These are phyloP conservation scores for Periglandula ipomoeae DNA, from an alignment of 2,329 filamentous ascomycete genomes.

Conservation along the genomic window DNA sequence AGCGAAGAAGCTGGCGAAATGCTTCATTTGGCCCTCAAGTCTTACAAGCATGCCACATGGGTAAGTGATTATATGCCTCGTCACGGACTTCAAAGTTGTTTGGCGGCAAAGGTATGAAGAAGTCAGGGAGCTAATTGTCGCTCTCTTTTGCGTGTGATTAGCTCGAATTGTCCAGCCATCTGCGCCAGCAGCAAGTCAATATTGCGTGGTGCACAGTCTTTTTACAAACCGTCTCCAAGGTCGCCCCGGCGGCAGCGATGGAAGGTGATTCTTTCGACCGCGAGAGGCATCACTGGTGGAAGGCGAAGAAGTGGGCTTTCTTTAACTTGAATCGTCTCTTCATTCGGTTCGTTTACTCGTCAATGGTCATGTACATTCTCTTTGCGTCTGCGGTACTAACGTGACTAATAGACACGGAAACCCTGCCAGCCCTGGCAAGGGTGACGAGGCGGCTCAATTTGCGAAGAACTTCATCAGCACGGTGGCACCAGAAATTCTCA, in stretches of 20 bases:
- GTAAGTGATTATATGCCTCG: constrained; percentile 31
- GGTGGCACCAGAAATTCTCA: constrained; percentile 92
- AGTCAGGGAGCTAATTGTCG: background rate
- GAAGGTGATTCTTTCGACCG: constrained; percentile 77
- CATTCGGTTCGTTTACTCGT: constrained; percentile 54
- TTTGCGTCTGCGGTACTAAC: background rate
- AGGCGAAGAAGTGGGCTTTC: constrained; percentile 99
- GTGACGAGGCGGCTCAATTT: constrained; percentile 67
- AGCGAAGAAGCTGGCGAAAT: constrained; percentile 95
- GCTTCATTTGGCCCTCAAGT: constrained; percentile 88
- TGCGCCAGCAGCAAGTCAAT: constrained; percentile 74
- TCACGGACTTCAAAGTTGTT: background rate
- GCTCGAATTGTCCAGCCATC: constrained; percentile 75
- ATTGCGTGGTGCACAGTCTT: constrained; percentile 96
- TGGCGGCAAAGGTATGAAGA: background rate
- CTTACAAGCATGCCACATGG: constrained; percentile 97
- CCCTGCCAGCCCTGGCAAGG: constrained; percentile 64
- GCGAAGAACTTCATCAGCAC: constrained; percentile 85
- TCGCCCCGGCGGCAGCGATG: constrained; percentile 71
- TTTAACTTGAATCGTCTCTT: constrained; percentile 95
- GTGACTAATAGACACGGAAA: constrained; percentile 68
- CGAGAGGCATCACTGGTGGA: constrained; percentile 97
- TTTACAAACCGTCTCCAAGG: constrained; percentile 79
- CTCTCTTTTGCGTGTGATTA: constrained; percentile 24
- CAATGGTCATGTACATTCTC: background rate